Conservation (phyloP, 495 filamentous ascomycete genomes). For the Trichoderma orchidacearum region DNA sequence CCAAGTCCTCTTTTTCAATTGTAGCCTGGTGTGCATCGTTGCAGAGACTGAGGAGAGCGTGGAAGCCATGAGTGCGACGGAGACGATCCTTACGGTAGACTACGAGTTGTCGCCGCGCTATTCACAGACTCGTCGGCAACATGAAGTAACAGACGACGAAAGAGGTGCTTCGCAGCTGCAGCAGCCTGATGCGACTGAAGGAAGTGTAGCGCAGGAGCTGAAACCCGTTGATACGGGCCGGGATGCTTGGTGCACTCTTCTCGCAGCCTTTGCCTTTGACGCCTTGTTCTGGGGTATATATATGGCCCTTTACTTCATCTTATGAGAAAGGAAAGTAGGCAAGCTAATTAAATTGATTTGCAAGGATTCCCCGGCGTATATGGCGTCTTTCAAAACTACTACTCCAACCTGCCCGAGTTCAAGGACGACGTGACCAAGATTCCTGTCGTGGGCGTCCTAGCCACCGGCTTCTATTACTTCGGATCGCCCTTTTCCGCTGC, state of each 20-base stretch:
- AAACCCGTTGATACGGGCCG: background rate
- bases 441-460: slow-evolving; percentile 18
- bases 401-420: slow-evolving; percentile 16
- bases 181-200: too few species aligned
- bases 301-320: too few species aligned
- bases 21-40: background rate
- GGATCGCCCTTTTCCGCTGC: slow-evolving; percentile 14
- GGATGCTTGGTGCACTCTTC: slow-evolving; percentile 10
- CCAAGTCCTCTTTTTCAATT: background rate
- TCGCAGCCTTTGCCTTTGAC: slow-evolving; percentile 15
- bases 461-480: slow-evolving; percentile 18
- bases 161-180: too few species aligned
- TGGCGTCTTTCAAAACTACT: slow-evolving; percentile 24
- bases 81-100: background rate
- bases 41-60: background rate
- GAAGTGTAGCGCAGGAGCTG: background rate
- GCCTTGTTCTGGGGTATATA: slow-evolving; percentile 14
- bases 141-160: background rate
- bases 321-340: too few species aligned
- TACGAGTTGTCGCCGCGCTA: background rate
- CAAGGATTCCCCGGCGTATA: slow-evolving; percentile 23
- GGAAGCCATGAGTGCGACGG: background rate
- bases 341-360: background rate
- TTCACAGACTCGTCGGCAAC: background rate
- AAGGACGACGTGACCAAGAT: slow-evolving; percentile 10